phyloP scores from a whole-genome alignment of 2,329 filamentous ascomycete genomes.

The Diaporthe nobilis region DNA sequence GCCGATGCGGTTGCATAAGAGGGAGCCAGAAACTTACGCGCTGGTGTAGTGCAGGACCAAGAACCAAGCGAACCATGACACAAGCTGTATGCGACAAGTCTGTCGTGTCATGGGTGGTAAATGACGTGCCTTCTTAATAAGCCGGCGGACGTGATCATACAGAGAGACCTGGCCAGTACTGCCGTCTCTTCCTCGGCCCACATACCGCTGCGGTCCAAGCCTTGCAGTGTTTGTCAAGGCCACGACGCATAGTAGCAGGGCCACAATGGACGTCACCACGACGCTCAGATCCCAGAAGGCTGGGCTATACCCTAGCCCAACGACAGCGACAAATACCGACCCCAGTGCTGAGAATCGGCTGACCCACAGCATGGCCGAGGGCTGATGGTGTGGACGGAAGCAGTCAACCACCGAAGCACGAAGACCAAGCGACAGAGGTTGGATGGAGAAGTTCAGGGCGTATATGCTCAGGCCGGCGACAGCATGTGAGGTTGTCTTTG shows the following conservation, averaged over 20 bases:
- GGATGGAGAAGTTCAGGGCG: slow-evolving; percentile 20
- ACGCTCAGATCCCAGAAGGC: slow-evolving; percentile 20
- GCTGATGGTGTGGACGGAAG: slow-evolving; percentile 6
- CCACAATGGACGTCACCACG: not conserved
- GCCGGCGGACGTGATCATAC: not conserved
- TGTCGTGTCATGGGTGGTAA: slow-evolving; percentile 13
- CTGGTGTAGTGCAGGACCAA: slow-evolving; percentile 19
- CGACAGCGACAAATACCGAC: slow-evolving; percentile 12
- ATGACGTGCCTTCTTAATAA: not conserved
- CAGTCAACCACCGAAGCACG: slow-evolving; percentile 23
- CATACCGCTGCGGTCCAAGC: not conserved
- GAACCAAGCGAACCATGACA: slow-evolving; percentile 30
- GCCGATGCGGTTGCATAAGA: not conserved
- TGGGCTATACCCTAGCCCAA: slow-evolving; percentile 2
- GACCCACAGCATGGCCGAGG: slow-evolving; percentile 22
- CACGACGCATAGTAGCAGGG: slow-evolving; percentile 2
- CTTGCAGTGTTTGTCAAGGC: slow-evolving; percentile 18
- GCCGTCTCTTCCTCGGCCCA: not conserved
- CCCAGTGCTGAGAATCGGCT: slow-evolving; percentile 20
- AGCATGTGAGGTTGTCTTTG: not conserved
- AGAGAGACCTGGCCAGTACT: not conserved
- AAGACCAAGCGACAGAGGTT: slow-evolving; percentile 8
- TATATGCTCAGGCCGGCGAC: slow-evolving; percentile 16
- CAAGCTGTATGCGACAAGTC: slow-evolving; percentile 18
- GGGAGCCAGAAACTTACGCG: not conserved